Evolutionary conservation across 805 yeast genomes (phyloP).

Genomic region (Nakazawaea populi): DNA sequence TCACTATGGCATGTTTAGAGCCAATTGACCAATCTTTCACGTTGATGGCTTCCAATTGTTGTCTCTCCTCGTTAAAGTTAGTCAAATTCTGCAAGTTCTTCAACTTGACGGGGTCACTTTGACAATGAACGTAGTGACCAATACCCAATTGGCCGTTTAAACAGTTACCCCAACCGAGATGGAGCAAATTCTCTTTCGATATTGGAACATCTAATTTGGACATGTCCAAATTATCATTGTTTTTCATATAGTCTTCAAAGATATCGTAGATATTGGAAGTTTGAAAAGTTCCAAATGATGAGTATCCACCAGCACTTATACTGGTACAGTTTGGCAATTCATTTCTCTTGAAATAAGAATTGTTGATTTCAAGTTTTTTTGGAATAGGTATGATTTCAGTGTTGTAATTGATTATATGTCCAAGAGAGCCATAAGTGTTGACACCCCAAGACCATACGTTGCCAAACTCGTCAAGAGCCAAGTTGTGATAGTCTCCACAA

Average conservation of each 20-base stretch:
- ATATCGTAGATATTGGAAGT: slow-evolving; percentile 28
- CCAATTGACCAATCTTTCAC: slow-evolving; percentile 57
- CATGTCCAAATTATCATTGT: slow-evolving; percentile 12
- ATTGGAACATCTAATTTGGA: slow-evolving; percentile 9
- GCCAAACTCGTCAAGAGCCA: slow-evolving; percentile 65
- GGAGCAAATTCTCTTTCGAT: slow-evolving; percentile 24
- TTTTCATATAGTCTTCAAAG: slow-evolving; percentile 24
- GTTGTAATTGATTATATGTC: slow-evolving; percentile 57
- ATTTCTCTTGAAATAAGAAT: slow-evolving; percentile 32
- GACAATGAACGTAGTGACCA: slow-evolving; percentile 70
- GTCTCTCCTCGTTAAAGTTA: slow-evolving; percentile 47
- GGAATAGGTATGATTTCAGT: slow-evolving; percentile 73
- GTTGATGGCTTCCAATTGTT: slow-evolving; percentile 36
- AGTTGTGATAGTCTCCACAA: slow-evolving; percentile 67
- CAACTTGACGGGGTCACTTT: slow-evolving; percentile 57
- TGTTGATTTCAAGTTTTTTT: slow-evolving; percentile 36
- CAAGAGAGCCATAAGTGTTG: slow-evolving; percentile 82
- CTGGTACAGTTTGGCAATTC: slow-evolving; percentile 41
- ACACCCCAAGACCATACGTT: slow-evolving; percentile 82
- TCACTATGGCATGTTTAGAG: slow-evolving; percentile 55
- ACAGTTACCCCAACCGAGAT: slow-evolving; percentile 78
- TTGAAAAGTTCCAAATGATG: slow-evolving; percentile 46
- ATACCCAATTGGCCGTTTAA: slow-evolving; percentile 81
- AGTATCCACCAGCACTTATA: slow-evolving; percentile 66
- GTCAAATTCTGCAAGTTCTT: slow-evolving; percentile 38